Conservation (phyloP, 768 basidiomycete genomes). For the Grammothele lineata region DNA sequence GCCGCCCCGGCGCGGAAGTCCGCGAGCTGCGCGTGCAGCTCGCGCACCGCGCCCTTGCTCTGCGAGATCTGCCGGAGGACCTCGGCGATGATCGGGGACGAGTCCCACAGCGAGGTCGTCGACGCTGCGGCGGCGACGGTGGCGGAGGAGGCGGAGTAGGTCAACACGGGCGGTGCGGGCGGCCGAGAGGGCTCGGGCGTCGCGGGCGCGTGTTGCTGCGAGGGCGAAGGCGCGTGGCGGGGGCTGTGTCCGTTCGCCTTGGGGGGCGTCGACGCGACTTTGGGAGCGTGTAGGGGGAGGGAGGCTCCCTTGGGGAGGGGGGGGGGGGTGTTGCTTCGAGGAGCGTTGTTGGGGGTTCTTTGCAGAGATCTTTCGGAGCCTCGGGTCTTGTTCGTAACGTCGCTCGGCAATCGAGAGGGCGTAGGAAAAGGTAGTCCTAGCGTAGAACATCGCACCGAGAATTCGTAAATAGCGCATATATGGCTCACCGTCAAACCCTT, state of each 20-base stretch:
- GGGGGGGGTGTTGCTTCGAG: conserved; percentile 72
- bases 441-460: neutral
- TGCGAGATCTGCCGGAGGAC: conserved; percentile 68
- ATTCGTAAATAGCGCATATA: conserved; percentile 1
- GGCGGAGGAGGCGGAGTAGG: conserved; percentile 36
- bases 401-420: conserved; percentile 13
- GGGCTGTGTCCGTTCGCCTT: conserved; percentile 13
- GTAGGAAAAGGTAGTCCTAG: conserved; percentile 19
- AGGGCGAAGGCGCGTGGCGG: conserved; percentile 12
- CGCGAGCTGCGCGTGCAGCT: conserved; percentile 65
- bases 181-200: conserved; percentile 14
- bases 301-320: conserved; percentile 81
- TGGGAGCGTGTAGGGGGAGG: conserved; percentile 68
- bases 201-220: conserved; percentile 11
- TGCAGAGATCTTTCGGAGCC: conserved; percentile 19
- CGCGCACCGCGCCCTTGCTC: conserved; percentile 57
- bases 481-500: conserved; percentile 61
- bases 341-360: conserved; percentile 44
- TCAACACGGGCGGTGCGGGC: conserved; percentile 12
- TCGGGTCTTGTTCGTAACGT: conserved; percentile 38
- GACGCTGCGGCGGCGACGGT: too few relatives aligned
- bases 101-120: conserved; percentile 39
- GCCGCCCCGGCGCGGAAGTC: conserved; percentile 55
- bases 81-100: conserved; percentile 68
- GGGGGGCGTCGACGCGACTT: conserved; percentile 30